Evolutionary conservation across 495 filamentous ascomycete species (phyloP), one percentile per base, ranked within the genome.

Genomic region (Penicillium psychrofluorescens): DNA sequence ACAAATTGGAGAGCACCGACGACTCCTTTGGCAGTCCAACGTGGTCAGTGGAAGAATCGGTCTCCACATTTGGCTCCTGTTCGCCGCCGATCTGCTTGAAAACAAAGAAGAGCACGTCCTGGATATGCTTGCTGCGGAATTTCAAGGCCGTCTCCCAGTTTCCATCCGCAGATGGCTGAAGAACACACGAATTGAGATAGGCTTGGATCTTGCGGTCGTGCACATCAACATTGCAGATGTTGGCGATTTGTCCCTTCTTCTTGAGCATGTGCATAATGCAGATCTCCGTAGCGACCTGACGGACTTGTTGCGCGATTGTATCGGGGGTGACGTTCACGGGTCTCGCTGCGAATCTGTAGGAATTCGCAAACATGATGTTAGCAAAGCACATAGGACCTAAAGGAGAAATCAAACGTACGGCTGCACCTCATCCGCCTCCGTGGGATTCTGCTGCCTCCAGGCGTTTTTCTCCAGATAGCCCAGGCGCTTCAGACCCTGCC

Each of bases 221-320:
- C 11, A 56, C 44, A 13, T 51, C 35, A 30, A 67, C 53, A 10
- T 58, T 44, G 45, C 53, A 68, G 29, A 65, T 41, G 37, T 43
- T 56, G 22, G 47, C 36, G 43, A 65, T 44, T 1, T 55, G 55
- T 45, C 12, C 7, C 35, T 69, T 67, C 28, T 69, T 67, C 28
- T 62, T 61, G 28, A 69, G 40, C 15, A 64, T 37, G 15, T 60
- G 56, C 59, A 70, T 52, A 30, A 73, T 35, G 37, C 54, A 59
- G 13, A 73, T 43, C 44, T 82, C 77, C 27, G 83, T 66, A 6
- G 68, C 73, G 6, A 61, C 53, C 14, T 66, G 68, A 43, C 68
- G 64, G 34, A 60, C 62, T 22, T 22, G 2, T 22, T 22, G 22
- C 2, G 22, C 22, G 4, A 22, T 6, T 31, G 70, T 68, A 15